Evolutionary conservation across 306 rosid genomes (phyloP), one percentile per base, ranked within the genome.

Genomic region (Trifolium dubium): DNA sequence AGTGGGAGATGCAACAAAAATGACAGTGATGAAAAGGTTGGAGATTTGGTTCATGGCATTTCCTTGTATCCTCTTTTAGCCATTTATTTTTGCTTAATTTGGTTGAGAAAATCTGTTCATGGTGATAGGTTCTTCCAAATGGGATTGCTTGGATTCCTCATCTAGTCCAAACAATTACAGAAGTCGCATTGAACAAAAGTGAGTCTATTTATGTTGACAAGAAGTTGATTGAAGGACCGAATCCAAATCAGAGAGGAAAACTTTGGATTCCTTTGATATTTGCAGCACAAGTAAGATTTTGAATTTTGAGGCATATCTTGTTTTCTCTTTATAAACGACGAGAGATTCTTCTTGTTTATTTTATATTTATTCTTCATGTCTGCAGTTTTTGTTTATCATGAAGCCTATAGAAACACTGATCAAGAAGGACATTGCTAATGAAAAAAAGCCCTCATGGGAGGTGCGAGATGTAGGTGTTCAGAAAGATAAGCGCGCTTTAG

Each of bases 1-100:
- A 92, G 99, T 71, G 99, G 90, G 47, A 87, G 95, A 82, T 94
- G 99, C 85, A 87, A 83, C 82, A 92, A 88, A 84, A 92, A 92
- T 68, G 97, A 87, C 7, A 79, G 46, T 35, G 96, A 92, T 23
- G 99, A 94, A 80, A 92, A 89, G 99, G 99, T 94, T 56, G 56
- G 83, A 80, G 56, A 37, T 62, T 80, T 79, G 34, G 49, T 61
- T 74, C 8, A 5, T 70, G 40, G 32, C 29, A 46, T 54, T 73
- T 75, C 23, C 53, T 67, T 68, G 3, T 62, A 41, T 44, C 30
- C 55, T 68, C 18, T 61, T 35, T 50, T 73, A 12, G 64, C 41
- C 72, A 59, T 71, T 61, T 37, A 60, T 64, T 44, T 67, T 67
- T 59, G 46, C 74, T 34, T 37, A 18, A 61, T 41, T 53, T 60